A percentile compares a stretch with the other conserved stretches of the same genome.
phyloP scores from a whole-genome alignment of 2,329 filamentous ascomycete genomes.

The Hyphodiscus sp. region DNA sequence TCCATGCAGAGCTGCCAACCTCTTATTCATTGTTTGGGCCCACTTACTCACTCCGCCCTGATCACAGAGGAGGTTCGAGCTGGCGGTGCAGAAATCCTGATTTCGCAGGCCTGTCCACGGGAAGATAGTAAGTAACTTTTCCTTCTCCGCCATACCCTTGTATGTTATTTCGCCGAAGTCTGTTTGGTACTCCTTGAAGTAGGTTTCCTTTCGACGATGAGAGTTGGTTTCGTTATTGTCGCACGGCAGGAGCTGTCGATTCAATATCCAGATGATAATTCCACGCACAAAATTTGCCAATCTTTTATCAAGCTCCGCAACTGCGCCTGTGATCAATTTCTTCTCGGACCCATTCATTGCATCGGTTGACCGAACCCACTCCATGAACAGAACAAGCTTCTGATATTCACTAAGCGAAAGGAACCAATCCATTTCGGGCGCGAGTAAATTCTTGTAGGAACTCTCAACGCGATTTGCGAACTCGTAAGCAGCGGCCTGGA shows the following conservation, averaged over 20 bases:
- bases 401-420: slow-evolving; percentile 12
- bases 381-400: not conserved
- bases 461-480: slow-evolving; percentile 42
- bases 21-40: not conserved
- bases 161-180: slow-evolving; percentile 13
- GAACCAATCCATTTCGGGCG: slow-evolving; percentile 35
- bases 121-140: slow-evolving; percentile 27
- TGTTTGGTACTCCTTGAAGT: not conserved
- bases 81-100: not conserved
- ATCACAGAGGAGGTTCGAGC: not conserved
- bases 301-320: not conserved
- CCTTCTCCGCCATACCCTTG: slow-evolving; percentile 13
- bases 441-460: slow-evolving; percentile 30
- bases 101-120: slow-evolving; percentile 25
- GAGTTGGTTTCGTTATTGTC: not conserved
- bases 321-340: not conserved
- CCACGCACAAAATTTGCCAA: slow-evolving; percentile 6
- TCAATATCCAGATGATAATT: not conserved
- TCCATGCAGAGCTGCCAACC: not conserved
- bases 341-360: not conserved
- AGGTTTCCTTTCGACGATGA: slow-evolving; percentile 7
- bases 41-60: not conserved
- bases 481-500: slow-evolving; percentile 51
- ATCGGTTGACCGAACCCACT: not conserved
- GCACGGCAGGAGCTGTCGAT: not conserved